These are phyloP conservation scores for Gaultheria prostrata DNA, from an alignment of 148 eudicot species.

Conservation along the genomic window DNA sequence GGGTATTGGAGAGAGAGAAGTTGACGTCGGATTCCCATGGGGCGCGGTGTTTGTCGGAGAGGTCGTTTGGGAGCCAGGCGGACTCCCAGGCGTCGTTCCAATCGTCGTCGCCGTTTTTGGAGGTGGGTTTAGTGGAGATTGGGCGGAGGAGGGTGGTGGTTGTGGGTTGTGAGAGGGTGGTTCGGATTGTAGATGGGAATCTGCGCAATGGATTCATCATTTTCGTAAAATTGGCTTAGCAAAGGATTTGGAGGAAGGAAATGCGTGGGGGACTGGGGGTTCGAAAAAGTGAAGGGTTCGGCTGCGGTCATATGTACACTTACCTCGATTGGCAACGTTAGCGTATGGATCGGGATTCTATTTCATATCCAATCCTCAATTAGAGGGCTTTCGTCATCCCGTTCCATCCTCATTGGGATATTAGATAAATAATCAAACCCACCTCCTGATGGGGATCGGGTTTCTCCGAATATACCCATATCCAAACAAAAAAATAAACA, in stretches of 20 bases:
- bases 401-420: no score
- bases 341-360: no score
- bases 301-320: no score
- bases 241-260: not conserved
- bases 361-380: no score
- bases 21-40: constrained; percentile 72
- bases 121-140: constrained; percentile 29
- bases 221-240: not conserved
- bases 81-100: constrained; percentile 89
- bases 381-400: no score
- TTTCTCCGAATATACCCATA: no score
- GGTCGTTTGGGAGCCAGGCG: constrained; percentile 82
- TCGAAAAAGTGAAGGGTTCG: no score
- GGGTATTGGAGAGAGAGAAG: constrained; percentile 30
- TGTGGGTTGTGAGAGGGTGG: constrained; percentile 4
- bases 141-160: constrained; percentile 15
- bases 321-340: no score
- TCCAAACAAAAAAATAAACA: no score
- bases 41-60: constrained; percentile 39
- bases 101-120: constrained; percentile 33
- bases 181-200: constrained; percentile 10
- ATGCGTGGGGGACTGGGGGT: no score
- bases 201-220: constrained; percentile 18
- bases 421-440: no score
- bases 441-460: no score